These are phyloP conservation scores for Brettanomyces bruxellensis DNA, from an alignment of 805 yeast species.

Conservation along the genomic window DNA sequence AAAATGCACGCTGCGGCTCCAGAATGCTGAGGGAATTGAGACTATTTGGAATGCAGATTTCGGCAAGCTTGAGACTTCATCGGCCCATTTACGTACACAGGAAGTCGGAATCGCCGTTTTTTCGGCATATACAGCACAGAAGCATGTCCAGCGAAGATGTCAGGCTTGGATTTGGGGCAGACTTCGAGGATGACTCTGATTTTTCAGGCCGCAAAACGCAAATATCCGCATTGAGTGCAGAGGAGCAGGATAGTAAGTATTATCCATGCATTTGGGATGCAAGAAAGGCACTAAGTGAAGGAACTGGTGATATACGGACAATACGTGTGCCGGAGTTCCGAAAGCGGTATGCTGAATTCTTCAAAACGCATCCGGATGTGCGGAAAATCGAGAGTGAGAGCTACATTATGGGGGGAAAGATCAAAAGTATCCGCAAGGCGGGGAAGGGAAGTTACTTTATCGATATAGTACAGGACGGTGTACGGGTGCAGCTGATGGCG, in stretches of 20 bases:
- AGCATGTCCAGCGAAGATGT: background rate
- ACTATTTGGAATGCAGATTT: too few relatives aligned
- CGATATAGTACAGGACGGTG: conserved; percentile 56
- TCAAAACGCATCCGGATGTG: conserved; percentile 13
- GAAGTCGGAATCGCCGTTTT: too few relatives aligned
- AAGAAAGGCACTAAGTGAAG: background rate
- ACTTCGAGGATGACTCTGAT: conserved; percentile 21
- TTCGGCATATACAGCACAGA: background rate
- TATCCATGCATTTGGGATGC: conserved; percentile 18
- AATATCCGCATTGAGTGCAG: conserved; percentile 6
- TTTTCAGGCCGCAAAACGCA: conserved; percentile 23
- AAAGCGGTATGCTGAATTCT: conserved; percentile 18
- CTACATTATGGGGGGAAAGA: conserved; percentile 43
- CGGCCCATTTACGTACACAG: too few relatives aligned
- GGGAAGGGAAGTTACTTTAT: conserved; percentile 64
- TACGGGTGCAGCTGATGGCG: conserved; percentile 53
- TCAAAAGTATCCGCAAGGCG: conserved; percentile 47
- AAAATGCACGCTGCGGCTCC: too few relatives aligned
- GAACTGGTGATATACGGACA: conserved; percentile 1
- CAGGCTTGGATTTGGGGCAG: background rate
- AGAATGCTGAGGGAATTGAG: too few relatives aligned
- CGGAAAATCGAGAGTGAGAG: conserved; percentile 14
- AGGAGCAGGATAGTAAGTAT: conserved; percentile 15
- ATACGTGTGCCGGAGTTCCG: conserved; percentile 34
- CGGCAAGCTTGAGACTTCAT: too few relatives aligned